Evolutionary conservation across 1,139 yeast genomes (phyloP), one percentile per base, ranked within the genome.

Genomic region (Yamadazyma epiphylla): DNA sequence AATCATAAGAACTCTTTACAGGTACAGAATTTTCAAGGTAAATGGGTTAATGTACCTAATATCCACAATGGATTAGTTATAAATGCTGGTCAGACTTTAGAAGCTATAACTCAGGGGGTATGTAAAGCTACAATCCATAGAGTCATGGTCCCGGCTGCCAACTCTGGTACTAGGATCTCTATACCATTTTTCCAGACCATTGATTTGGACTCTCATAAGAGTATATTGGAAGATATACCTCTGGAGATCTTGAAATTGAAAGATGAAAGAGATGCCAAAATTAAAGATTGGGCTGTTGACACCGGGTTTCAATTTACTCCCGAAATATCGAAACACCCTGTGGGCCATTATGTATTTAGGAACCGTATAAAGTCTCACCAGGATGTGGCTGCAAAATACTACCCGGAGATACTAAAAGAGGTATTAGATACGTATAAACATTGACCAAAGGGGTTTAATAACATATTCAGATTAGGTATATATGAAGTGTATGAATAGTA

Each of bases 61-160:
- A 41, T 60, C 9, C 59, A 65, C 2, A 50, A 64, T 25, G 58
- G 75, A 1, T 51, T 73, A 22, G 79, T 74, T 10, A 74, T 73
- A 11, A 73, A 72, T 37, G 76, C 63, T 10, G 80, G 80, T 5
- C 76, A 74, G 46, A 73, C 78, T 0, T 48, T 74, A 28, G 79
- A 74, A 44, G 74, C 75, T 13, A 58, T 74, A 13, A 67, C 78
- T 3, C 63, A 60, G 31, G 79, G 78, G 4, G 73, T 70, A 4
- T 72, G 78, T 45, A 70, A 62, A 41, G 82, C 87, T n/a, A 79
- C 87, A 0, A 77, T 80, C 13, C 88, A 80, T 49, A 58, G 79
- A 30, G 87, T 80, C 2, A 43, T 70, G 27, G 67, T 76, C 1
- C 85, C 86, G 0, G 45, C 58, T 13, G 55, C 69, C 3, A 80